These are phyloP conservation scores for Acanthamoeba sp. DNA, from an alignment of 208 protist genomes.

Conservation along the genomic window DNA sequence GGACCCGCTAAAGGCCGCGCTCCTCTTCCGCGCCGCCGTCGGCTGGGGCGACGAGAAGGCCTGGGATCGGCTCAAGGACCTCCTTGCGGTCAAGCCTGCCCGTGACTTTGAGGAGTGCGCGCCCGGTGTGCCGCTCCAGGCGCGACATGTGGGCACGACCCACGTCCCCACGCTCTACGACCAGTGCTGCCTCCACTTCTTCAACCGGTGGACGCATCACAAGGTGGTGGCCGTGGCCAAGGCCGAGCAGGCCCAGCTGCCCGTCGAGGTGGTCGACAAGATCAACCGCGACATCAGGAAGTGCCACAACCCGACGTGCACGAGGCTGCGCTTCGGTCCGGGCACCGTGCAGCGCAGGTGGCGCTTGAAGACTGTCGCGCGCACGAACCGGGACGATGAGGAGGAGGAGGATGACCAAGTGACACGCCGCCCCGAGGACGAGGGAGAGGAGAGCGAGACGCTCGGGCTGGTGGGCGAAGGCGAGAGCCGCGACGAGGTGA, in stretches of 20 bases:
- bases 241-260: slow-evolving; percentile 31
- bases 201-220: slow-evolving; percentile 3
- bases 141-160: background rate
- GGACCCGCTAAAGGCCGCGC: slow-evolving; percentile 7
- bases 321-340: background rate
- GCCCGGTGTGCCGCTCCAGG: background rate
- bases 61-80: slow-evolving; percentile 16
- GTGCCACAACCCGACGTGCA: slow-evolving; percentile 42
- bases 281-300: slow-evolving; percentile 3
- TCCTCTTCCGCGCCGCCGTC: slow-evolving; percentile 21
- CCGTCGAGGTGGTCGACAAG: slow-evolving; percentile 17
- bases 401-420: background rate
- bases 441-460: background rate
- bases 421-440: background rate
- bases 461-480: slow-evolving; percentile 13
- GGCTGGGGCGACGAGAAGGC: slow-evolving; percentile 49
- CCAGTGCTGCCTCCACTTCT: slow-evolving; percentile 30
- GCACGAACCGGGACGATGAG: background rate
- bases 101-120: background rate
- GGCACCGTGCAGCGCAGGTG: slow-evolving; percentile 42
- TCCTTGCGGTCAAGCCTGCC: background rate
- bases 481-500: background rate
- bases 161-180: slow-evolving; percentile 20
- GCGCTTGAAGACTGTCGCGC: background rate
- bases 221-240: background rate